Evolutionary conservation across 805 yeast species (phyloP).

Genomic region (Grigorovia transvaalensis): DNA sequence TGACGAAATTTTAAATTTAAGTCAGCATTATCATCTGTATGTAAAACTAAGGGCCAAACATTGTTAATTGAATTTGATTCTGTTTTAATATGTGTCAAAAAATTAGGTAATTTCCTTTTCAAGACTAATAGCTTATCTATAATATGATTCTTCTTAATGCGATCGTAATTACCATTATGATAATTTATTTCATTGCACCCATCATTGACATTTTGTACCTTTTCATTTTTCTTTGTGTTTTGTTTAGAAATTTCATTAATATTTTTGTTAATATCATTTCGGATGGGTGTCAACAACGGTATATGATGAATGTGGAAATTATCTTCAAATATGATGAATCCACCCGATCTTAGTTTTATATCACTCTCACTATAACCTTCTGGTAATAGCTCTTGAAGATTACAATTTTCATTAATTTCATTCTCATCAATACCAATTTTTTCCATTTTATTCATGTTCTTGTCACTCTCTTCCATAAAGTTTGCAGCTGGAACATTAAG

Average conservation of each 20-base stretch:
- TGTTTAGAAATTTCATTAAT: not conserved
- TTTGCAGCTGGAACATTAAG: no score
- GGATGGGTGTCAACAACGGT: not conserved
- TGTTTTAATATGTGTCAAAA: not conserved
- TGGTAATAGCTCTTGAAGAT: not conserved
- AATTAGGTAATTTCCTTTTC: not conserved
- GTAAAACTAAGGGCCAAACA: not conserved
- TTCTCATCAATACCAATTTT: no score
- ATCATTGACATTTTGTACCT: not conserved
- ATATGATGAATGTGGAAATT: not conserved
- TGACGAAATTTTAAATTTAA: not conserved
- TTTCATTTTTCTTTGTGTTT: not conserved
- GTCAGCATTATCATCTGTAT: not conserved
- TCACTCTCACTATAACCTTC: not conserved
- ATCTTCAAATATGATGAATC: not conserved
- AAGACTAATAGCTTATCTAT: not conserved
- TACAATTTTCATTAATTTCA: not conserved
- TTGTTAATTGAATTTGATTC: not conserved
- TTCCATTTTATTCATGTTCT: not conserved
- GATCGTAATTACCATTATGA: not conserved
- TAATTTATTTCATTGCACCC: no score
- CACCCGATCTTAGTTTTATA: not conserved
- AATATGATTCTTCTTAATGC: not conserved
- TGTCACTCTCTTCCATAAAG: not conserved
- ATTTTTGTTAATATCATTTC: not conserved